phyloP scores from a whole-genome alignment of 225 moss, liverwort and hornwort genomes.

The Polytrichum formosum region DNA sequence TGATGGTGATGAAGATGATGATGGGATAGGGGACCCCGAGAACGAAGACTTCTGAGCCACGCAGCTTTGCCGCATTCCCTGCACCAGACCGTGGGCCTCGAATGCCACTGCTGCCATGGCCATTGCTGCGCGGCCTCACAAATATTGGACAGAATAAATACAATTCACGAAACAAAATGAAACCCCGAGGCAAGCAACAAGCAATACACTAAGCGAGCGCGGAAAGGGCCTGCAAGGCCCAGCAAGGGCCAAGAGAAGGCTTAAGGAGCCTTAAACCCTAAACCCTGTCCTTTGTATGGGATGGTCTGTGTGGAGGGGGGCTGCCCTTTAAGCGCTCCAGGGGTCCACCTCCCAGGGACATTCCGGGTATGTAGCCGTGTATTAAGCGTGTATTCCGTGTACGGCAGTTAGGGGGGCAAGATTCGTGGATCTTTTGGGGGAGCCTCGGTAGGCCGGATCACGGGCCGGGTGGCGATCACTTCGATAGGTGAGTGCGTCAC shows the following conservation, averaged over 20 bases:
- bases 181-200: neutral
- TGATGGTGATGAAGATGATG: neutral
- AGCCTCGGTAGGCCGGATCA: too few species aligned
- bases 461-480: too few species aligned
- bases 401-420: too few species aligned
- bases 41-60: neutral
- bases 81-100: conserved; percentile 24
- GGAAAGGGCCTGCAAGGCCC: neutral
- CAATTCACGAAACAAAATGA: too few species aligned
- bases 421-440: too few species aligned
- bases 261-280: conserved; percentile 12
- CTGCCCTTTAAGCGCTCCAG: neutral
- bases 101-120: conserved; percentile 46
- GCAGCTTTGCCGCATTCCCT: conserved; percentile 1
- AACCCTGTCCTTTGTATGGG: conserved; percentile 6
- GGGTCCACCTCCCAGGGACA: neutral
- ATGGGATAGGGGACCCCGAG: conserved; percentile 3
- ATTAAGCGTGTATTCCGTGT: too few species aligned
- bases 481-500: too few species aligned
- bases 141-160: too few species aligned
- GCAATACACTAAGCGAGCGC: neutral
- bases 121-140: conserved; percentile 13
- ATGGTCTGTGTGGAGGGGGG: neutral
- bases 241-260: neutral
- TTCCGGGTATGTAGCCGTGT: too few species aligned